Evolutionary conservation across 2,329 filamentous ascomycete genomes (phyloP).

Genomic region (Exserohilum rostratum): DNA sequence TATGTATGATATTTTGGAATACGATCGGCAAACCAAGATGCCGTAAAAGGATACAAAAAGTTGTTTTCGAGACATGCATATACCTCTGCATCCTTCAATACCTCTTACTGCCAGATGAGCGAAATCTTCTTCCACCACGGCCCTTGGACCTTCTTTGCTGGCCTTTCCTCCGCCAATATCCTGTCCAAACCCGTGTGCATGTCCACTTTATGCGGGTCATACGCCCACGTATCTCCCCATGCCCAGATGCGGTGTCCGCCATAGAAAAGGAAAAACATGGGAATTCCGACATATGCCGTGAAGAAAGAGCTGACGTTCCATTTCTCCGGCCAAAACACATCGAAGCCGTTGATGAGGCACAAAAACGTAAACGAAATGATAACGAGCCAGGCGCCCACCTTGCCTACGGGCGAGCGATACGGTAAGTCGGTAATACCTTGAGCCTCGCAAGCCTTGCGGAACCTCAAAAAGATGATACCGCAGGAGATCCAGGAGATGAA

Average conservation of each 20-base stretch:
- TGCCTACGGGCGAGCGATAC: constrained; percentile 62
- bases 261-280: constrained; percentile 64
- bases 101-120: constrained; percentile 2
- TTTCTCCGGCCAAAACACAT: constrained; percentile 70
- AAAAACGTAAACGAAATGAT: constrained; percentile 66
- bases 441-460: constrained; percentile 62
- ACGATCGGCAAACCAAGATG: not conserved
- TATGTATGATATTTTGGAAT: not conserved
- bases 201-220: constrained; percentile 58
- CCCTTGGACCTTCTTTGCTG: constrained; percentile 26
- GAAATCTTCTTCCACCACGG: constrained; percentile 34
- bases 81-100: no score
- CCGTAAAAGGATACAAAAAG: not conserved
- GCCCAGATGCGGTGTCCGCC: constrained; percentile 57
- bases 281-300: constrained; percentile 69
- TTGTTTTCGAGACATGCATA: no score
- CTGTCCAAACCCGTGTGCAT: constrained; percentile 52
- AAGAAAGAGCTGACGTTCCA: constrained; percentile 70
- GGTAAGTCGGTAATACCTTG: constrained; percentile 61
- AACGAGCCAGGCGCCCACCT: constrained; percentile 68
- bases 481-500: constrained; percentile 62
- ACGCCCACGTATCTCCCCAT: constrained; percentile 59
- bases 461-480: constrained; percentile 64
- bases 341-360: constrained; percentile 76
- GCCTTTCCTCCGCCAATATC: constrained; percentile 43